Evolutionary conservation across 2,329 filamentous ascomycete species (phyloP), one percentile per base, ranked within the genome.

Genomic region (Didymella sp.): DNA sequence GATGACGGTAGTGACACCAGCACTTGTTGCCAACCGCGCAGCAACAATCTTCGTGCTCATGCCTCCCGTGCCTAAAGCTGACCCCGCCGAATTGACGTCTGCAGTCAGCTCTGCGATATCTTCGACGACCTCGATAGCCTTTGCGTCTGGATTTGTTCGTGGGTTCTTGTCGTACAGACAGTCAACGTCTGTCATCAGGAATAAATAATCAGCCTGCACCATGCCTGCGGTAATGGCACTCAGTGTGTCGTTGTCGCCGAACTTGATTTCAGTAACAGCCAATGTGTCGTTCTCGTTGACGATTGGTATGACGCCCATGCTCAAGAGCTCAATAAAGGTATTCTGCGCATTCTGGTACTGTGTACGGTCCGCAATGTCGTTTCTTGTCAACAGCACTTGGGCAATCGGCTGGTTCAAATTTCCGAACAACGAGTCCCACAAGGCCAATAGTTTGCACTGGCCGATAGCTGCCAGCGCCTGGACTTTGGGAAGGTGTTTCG

Each of bases 251-350:
- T 99, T 99, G 81, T 99, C 95, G 65, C 95, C 95, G 73, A 99
- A 99, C 81, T 98, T 98, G 80, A 99, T 99, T 84, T 99, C 95
- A 73, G 94, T 91, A 63, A 99, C 95, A 22, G 93, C 92, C 51
- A 99, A 81, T 2, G 95, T 99, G 76, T 99, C 95, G 77, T 99
- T 99, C 79, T 99, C 95, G 71, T 99, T 99, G 62, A 99, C 95
- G 69, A 99, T 97, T 9, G 95, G 95, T 61, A 99, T 96, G 24
- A 98, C 94, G 2, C 93, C 93, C 89, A 97, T 95, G 69, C 93
- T 88, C 17, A 99, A 81, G 43, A 98, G 84, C 76, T 96, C 92
- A 49, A 87, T 85, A 74, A 99, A 91, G 0, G 95, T 98, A 73
- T 96, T 97, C 78, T 97, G 92, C 0, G 95, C 95, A 79, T 99